Percentiles rank a stretch among this genome's conserved stretches.
These are phyloP conservation scores for Kodamaea anthophila DNA, from an alignment of 1,139 yeast species.

Conservation along the genomic window DNA sequence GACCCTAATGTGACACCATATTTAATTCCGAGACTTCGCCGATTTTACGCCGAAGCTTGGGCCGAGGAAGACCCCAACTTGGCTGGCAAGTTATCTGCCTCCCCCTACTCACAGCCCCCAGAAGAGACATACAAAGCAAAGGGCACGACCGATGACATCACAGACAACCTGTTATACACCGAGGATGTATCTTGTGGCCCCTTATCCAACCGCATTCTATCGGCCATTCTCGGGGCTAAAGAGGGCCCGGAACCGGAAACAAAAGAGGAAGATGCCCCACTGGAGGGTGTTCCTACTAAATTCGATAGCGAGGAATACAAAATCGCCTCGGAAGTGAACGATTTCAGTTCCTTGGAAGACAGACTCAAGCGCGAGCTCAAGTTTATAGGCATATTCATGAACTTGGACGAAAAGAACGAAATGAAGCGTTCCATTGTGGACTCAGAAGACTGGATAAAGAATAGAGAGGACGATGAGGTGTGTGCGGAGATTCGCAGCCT, in stretches of 20 bases:
- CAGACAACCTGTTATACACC: constrained; percentile 61
- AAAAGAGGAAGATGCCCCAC: constrained; percentile 8
- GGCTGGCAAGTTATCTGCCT: constrained; percentile 34
- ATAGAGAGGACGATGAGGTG: constrained; percentile 91
- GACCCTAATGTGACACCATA: constrained; percentile 66
- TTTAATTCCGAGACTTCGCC: constrained; percentile 80
- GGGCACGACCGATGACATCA: constrained; percentile 54
- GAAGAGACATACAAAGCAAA: constrained; percentile 49
- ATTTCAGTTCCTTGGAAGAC: constrained; percentile 80
- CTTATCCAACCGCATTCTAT: constrained; percentile 71
- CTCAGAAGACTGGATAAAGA: constrained; percentile 68
- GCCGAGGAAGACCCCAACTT: constrained; percentile 65
- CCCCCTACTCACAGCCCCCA: constrained; percentile 34
- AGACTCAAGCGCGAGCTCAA: constrained; percentile 80
- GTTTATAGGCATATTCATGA: constrained; percentile 86
- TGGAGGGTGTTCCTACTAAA: constrained; percentile 32
- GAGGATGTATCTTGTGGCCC: constrained; percentile 90
- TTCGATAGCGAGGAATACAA: constrained; percentile 34
- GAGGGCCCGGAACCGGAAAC: constrained; percentile 21
- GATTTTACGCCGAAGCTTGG: constrained; percentile 78
- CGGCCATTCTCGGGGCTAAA: constrained; percentile 66
- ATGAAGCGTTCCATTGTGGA: constrained; percentile 37
- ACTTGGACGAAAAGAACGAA: constrained; percentile 31
- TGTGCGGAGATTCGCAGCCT: constrained; percentile 74
- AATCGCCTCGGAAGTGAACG: constrained; percentile 35